Conservation (phyloP, 495 filamentous ascomycete species). For the Hamigera avellanea region DNA sequence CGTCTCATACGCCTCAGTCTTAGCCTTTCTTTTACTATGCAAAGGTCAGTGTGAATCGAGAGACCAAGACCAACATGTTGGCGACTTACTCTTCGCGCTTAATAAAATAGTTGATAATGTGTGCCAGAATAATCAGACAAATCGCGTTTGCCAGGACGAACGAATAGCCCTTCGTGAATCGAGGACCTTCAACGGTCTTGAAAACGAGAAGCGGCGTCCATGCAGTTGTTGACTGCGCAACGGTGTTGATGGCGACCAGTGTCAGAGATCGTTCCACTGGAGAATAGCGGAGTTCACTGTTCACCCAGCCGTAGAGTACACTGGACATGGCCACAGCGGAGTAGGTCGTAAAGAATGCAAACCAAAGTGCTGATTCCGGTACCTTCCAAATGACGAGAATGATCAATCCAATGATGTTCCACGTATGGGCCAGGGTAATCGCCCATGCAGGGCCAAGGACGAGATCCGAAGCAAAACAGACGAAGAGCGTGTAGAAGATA, state of each 20-base stretch:
- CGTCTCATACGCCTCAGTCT: constrained; percentile 2
- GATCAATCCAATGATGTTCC: constrained; percentile 27
- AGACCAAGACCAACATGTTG: not conserved
- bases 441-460: constrained; percentile 30
- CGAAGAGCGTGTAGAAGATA: constrained; percentile 33
- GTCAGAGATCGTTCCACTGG: constrained; percentile 46
- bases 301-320: constrained; percentile 36
- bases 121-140: constrained; percentile 27
- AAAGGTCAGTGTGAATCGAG: not conserved
- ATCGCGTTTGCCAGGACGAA: constrained; percentile 36
- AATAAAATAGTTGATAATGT: constrained; percentile 18
- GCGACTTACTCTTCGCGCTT: constrained; percentile 13
- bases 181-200: constrained; percentile 33
- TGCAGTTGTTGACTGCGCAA: constrained; percentile 35
- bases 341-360: constrained; percentile 30
- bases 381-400: constrained; percentile 41
- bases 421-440: constrained; percentile 30
- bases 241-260: constrained; percentile 37
- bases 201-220: constrained; percentile 28
- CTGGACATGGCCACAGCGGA: constrained; percentile 23
- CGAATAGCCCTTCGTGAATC: constrained; percentile 36
- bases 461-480: constrained; percentile 38
- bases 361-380: constrained; percentile 34
- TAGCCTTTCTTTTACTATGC: constrained; percentile 3
- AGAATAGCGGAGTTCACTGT: constrained; percentile 35